Percentiles rank a stretch among this genome's conserved stretches.
Evolutionary conservation across 768 basidiomycete genomes (phyloP).

Genomic region (Rhizopogon salebrosus): DNA sequence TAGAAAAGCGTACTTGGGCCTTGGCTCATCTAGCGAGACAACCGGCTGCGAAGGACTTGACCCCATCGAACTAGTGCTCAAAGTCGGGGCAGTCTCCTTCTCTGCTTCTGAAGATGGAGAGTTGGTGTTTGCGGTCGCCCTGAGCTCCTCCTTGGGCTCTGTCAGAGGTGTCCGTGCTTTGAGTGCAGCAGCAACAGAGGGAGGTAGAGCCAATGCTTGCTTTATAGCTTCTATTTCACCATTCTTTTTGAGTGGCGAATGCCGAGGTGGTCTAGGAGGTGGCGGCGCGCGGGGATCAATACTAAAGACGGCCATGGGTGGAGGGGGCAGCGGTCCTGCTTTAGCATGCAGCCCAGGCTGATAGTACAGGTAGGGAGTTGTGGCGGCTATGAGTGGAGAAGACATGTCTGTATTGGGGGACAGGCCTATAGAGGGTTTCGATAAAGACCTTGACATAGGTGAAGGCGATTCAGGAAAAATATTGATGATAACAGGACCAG

Average conservation of each 20-base stretch:
- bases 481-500: slow-evolving; percentile 55
- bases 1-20: background rate
- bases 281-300: slow-evolving; percentile 45
- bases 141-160: background rate
- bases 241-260: slow-evolving; percentile 46
- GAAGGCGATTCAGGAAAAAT: slow-evolving; percentile 32
- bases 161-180: slow-evolving; percentile 2
- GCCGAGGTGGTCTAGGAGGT: slow-evolving; percentile 56
- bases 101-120: background rate
- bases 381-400: slow-evolving; percentile 21
- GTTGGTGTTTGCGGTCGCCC: background rate
- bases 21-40: background rate
- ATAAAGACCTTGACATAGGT: slow-evolving; percentile 1
- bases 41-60: background rate
- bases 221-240: slow-evolving; percentile 54
- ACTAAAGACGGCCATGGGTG: slow-evolving; percentile 52
- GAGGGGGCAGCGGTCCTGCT: slow-evolving; percentile 69
- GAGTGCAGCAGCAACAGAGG: slow-evolving; percentile 45
- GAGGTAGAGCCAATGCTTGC: slow-evolving; percentile 54
- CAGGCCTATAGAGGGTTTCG: slow-evolving; percentile 10
- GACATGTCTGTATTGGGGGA: slow-evolving; percentile 16
- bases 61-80: background rate
- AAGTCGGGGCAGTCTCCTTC: background rate
- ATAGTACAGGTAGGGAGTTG: slow-evolving; percentile 48
- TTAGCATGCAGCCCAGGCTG: slow-evolving; percentile 66